Evolutionary conservation across 2,329 filamentous ascomycete genomes (phyloP), one percentile per base, ranked within the genome.

Genomic region (Clarireedia paspali): DNA sequence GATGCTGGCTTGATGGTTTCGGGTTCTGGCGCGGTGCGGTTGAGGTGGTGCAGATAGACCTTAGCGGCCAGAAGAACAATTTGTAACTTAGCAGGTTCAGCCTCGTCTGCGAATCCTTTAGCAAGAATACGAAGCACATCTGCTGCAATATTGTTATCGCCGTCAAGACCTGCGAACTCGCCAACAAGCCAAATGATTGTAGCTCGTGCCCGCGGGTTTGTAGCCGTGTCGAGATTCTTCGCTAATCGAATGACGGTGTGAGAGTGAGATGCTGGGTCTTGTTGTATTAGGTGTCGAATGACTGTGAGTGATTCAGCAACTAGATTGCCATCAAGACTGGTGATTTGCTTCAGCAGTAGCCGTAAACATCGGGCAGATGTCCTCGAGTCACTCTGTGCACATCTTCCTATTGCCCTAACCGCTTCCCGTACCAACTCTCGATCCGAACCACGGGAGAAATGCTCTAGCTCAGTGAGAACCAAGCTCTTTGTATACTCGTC

Each of bases 181-280:
- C 94, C 94, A 0, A 97, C 91, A 0, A 99, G 82, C 94, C 94
- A 99, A 64, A 99, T 88, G 60, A 99, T 96, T 50, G 89, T 96
- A 3, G 94, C 94, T 62, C 94, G 81, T 3, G 94, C 94, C 59
- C 91, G 87, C 1, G 94, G 85, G 59, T 94, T 91, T 0, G 88
- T 89, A 1, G 91, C 89, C 3, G 87, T 88, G 67, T 96, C 94
- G 2, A 99, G 81, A 59, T 96, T 91, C 71, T 91, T 94, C 5
- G 94, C 94, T 49, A 99, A 74, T 47, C 90, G 82, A 36, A 97
- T 83, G 1, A 97, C 91, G 0, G 94, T 99, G 44, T 85, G 87
- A 10, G 83, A 80, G 68, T 99, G 94, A 3, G 84, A 83, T 27
- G 82, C 74, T 0, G 92, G 90, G 60, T 95, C 85, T 65, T 95